A percentile compares a stretch with the other conserved stretches of the same genome.
phyloP scores from a whole-genome alignment of 371 early-diverging fungal genomes.

The Rhizomucor pusillus region DNA sequence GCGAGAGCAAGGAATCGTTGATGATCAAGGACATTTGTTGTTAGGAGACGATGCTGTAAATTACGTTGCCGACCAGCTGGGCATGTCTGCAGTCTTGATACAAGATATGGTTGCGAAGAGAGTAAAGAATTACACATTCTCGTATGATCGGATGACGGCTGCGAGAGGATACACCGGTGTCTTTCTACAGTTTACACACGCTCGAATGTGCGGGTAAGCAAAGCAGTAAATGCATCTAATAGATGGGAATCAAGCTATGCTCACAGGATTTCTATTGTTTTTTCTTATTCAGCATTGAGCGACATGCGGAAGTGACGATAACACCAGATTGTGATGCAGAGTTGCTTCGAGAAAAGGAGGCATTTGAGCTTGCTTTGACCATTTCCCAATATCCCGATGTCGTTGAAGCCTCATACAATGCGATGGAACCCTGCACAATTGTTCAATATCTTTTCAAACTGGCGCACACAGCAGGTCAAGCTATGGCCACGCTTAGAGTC shows the following conservation, averaged over 20 bases:
- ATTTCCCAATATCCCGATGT: conserved; percentile 88
- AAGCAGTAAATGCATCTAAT: neutral
- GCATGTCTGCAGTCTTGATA: conserved; percentile 86
- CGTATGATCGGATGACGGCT: conserved; percentile 91
- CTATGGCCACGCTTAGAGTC: conserved; percentile 76
- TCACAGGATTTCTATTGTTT: neutral
- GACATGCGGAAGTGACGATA: conserved; percentile 21
- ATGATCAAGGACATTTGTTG: conserved; percentile 3
- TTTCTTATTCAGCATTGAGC: conserved; percentile 29
- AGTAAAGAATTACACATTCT: conserved; percentile 92
- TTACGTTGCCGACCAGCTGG: conserved; percentile 67
- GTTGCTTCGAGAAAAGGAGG: conserved; percentile 68
- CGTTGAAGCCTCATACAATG: conserved; percentile 49
- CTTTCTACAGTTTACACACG: conserved; percentile 95
- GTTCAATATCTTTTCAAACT: conserved; percentile 89
- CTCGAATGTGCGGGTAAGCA: conserved; percentile 76
- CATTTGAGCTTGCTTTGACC: conserved; percentile 66
- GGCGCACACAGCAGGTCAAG: conserved; percentile 73
- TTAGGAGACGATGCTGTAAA: conserved; percentile 37
- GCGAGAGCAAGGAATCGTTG: conserved; percentile 24
- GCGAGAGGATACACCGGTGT: conserved; percentile 97
- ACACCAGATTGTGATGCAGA: conserved; percentile 27
- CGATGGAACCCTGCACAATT: conserved; percentile 88
- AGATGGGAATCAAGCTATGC: neutral
- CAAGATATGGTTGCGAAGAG: conserved; percentile 96